Conservation (phyloP, 163 green algal genomes). For the Prototheca stagnorum region DNA sequence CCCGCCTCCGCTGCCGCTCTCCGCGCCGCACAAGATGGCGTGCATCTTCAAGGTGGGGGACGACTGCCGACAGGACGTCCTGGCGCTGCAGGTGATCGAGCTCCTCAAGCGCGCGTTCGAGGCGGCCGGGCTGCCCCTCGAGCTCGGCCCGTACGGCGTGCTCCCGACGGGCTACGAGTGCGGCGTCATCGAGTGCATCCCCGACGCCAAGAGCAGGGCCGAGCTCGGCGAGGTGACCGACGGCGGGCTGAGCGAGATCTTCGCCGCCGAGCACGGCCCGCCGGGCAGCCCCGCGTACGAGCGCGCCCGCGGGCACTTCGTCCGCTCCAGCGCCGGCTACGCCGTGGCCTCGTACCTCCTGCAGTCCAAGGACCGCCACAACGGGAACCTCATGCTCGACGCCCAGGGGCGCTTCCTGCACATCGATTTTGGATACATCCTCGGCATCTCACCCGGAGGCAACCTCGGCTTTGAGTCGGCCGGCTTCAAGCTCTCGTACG, state of each 20-base stretch:
- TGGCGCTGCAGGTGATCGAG: slow-evolving; percentile 79
- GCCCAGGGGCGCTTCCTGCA: slow-evolving; percentile 75
- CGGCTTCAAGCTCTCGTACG: slow-evolving; percentile 94
- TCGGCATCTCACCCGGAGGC: slow-evolving; percentile 82
- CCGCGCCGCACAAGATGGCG: slow-evolving; percentile 31
- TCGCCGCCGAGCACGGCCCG: slow-evolving; percentile 66
- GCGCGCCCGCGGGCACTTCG: slow-evolving; percentile 70
- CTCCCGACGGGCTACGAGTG: slow-evolving; percentile 87
- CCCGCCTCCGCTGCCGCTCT: too few species aligned
- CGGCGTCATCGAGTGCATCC: slow-evolving; percentile 83
- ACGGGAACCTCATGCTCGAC: slow-evolving; percentile 93
- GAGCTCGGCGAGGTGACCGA: slow-evolving; percentile 67
- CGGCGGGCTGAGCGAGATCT: slow-evolving; percentile 83
- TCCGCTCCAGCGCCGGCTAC: slow-evolving; percentile 74
- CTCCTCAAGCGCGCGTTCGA: slow-evolving; percentile 59
- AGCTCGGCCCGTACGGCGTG: slow-evolving; percentile 85
- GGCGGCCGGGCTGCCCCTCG: slow-evolving; percentile 57
- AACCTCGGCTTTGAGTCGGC: slow-evolving; percentile 93
- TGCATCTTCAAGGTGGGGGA: slow-evolving; percentile 98
- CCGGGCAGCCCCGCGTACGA: slow-evolving; percentile 63
- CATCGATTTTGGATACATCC: slow-evolving; percentile 99
- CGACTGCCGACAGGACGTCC: slow-evolving; percentile 86
- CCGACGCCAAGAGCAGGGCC: slow-evolving; percentile 44
- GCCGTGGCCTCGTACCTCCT: slow-evolving; percentile 75
- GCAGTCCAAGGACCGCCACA: slow-evolving; percentile 94